Evolutionary conservation across 73 alveolate species (phyloP).

Genomic region (Paraurostyla sp.): DNA sequence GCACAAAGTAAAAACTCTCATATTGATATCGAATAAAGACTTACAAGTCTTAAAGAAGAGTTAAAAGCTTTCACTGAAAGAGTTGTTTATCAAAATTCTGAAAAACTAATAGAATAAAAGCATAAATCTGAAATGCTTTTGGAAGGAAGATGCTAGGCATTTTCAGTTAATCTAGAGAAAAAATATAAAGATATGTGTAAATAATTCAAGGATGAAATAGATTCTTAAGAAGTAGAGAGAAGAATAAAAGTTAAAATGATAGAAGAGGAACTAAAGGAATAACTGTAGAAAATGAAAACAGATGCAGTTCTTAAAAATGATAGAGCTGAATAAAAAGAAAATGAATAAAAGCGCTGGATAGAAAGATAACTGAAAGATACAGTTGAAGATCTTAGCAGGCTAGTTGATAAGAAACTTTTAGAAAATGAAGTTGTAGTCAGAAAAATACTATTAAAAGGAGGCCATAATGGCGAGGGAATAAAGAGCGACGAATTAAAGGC

Average conservation of each 20-base stretch:
- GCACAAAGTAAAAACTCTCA: not conserved
- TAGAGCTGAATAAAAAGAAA: conserved; percentile 23
- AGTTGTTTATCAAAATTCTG: conserved; percentile 39
- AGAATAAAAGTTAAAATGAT: not conserved
- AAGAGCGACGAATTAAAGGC: conserved; percentile 28
- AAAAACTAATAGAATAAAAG: conserved; percentile 55
- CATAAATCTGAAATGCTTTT: conserved; percentile 55
- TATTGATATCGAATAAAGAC: conserved; percentile 29
- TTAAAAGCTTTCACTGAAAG: conserved; percentile 54
- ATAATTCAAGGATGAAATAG: conserved; percentile 6
- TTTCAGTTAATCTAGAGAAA: conserved; percentile 67
- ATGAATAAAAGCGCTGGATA: conserved; percentile 20
- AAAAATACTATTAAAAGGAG: conserved; percentile 16
- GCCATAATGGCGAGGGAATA: not conserved
- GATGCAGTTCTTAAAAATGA: conserved; percentile 28
- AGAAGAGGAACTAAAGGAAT: conserved; percentile 13
- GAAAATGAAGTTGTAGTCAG: conserved; percentile 58
- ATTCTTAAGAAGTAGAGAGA: not conserved
- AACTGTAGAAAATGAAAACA: conserved; percentile 18
- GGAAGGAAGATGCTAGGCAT: conserved; percentile 78
- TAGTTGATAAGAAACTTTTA: conserved; percentile 32
- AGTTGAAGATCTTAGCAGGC: conserved; percentile 1
- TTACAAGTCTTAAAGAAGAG: conserved; percentile 30
- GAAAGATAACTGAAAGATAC: conserved; percentile 26
- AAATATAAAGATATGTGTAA: conserved; percentile 10